Base-by-base conservation (phyloP, 495 filamentous ascomycete species). In the Saxophila tyrrhenica region DNA sequence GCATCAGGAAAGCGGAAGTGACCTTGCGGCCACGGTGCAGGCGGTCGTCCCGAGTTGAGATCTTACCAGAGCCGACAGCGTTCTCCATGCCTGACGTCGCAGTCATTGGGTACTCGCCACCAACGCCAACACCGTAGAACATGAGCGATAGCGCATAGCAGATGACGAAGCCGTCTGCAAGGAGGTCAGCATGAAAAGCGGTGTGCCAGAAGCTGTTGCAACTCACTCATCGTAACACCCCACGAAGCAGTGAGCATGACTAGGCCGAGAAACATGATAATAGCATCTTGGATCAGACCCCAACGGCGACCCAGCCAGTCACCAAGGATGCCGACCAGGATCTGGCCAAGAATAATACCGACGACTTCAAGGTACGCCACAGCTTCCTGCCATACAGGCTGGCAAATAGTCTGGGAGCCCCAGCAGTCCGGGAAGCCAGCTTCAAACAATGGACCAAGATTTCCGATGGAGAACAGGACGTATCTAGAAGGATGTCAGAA, bases 1-100 rank as follows among this genome's bases (percentile, higher is more conserved):
- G 89, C 89, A 95, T 95, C 72, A 95, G 71, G 73, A 95, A 95
- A 29, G 89, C 89, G 67, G 80, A 84, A 48, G 87, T 92, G 63
- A 94, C 88, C 69, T 91, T 91, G 65, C 89, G 84, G 45, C 89
- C 89, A 67, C 89, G 87, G 75, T 95, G 89, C 43, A 94, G 78
- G 69, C 89, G 86, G 66, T 95, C 89, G 20, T 92, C 86, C 57
- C 80, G 82, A 55, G 88, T 91, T 9, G 89, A 95, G 35, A 95
- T 70, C 64, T 83, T 86, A 39, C 89, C 89, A 35, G 87, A 83
- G 19, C 84, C 80, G 39, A 90, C 81, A 13, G 87, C 84, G 62
- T 89, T 90, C 67, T 95, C 89, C 85, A 95, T 94, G 51, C 88
- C 87, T 20, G 84, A 86, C n/a, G 89, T 94, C 3, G 89, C 89